phyloP scores from a whole-genome alignment of 441 rosid genomes.

The Cnidoscolus chayamansa region DNA sequence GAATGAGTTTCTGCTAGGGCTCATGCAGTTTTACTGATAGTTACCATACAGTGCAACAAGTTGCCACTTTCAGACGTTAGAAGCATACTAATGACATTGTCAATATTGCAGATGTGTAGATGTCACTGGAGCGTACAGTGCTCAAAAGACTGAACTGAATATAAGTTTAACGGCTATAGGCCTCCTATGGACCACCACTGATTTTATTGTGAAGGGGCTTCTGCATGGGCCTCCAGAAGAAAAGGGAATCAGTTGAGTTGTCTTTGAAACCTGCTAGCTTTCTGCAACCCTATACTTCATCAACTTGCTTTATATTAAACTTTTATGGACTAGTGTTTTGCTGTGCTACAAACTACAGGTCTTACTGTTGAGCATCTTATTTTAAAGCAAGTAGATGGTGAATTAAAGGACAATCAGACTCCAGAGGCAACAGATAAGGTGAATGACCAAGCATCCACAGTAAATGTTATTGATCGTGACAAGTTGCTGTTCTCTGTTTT shows the following conservation, averaged over 20 bases:
- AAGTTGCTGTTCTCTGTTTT: constrained; percentile 82
- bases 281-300: neutral
- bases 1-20: constrained; percentile 9
- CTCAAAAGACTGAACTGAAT: constrained; percentile 89
- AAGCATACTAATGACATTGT: constrained; percentile 21
- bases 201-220: constrained; percentile 83
- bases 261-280: constrained; percentile 16
- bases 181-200: constrained; percentile 92
- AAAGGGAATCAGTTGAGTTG: constrained; percentile 52
- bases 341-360: constrained; percentile 33
- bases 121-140: constrained; percentile 97
- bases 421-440: constrained; percentile 30
- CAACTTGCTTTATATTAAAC: neutral
- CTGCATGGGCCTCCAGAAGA: constrained; percentile 44
- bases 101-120: constrained; percentile 79
- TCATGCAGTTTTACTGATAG: constrained; percentile 4
- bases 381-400: constrained; percentile 44
- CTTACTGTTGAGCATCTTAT: constrained; percentile 31
- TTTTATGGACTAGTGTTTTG: constrained; percentile 10
- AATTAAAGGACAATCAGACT: constrained; percentile 38
- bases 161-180: constrained; percentile 97
- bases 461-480: constrained; percentile 46
- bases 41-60: neutral
- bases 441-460: constrained; percentile 35
- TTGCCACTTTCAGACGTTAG: neutral